Conservation (phyloP, 2,329 filamentous ascomycete species). For the Rhinocladiella mackenziei region DNA sequence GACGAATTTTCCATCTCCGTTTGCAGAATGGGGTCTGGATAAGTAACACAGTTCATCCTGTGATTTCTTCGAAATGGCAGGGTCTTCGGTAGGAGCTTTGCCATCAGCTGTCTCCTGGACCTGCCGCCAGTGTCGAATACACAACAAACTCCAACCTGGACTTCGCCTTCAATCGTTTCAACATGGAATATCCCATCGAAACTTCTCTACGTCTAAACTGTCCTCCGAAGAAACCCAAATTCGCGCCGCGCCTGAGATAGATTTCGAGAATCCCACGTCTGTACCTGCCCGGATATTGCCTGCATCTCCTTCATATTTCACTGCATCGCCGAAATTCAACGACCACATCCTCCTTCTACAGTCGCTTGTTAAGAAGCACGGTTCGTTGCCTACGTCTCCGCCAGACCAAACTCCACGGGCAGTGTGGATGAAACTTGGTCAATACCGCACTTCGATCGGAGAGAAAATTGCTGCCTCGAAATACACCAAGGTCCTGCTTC, state of each 20-base stretch:
- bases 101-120: constrained; percentile 17
- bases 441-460: constrained; percentile 68
- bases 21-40: background rate
- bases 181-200: constrained; percentile 4
- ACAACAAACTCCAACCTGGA: constrained; percentile 4
- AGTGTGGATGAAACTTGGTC: constrained; percentile 73
- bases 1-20: too few species aligned
- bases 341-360: constrained; percentile 75
- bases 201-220: constrained; percentile 23
- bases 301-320: constrained; percentile 90
- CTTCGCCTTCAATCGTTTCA: constrained; percentile 8
- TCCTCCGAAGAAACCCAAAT: constrained; percentile 22
- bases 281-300: constrained; percentile 70
- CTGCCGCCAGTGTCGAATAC: constrained; percentile 20
- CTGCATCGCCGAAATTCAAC: constrained; percentile 76
- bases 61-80: constrained; percentile 10
- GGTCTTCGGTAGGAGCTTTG: constrained; percentile 11
- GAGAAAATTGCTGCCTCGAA: constrained; percentile 72
- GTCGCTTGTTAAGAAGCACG: constrained; percentile 66
- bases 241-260: constrained; percentile 43
- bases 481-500: constrained; percentile 70
- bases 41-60: background rate
- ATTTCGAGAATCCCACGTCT: constrained; percentile 35
- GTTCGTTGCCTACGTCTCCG: constrained; percentile 65
- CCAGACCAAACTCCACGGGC: constrained; percentile 65